phyloP scores from a whole-genome alignment of 2,329 filamentous ascomycete species.

The Mollisia scopiformis region DNA sequence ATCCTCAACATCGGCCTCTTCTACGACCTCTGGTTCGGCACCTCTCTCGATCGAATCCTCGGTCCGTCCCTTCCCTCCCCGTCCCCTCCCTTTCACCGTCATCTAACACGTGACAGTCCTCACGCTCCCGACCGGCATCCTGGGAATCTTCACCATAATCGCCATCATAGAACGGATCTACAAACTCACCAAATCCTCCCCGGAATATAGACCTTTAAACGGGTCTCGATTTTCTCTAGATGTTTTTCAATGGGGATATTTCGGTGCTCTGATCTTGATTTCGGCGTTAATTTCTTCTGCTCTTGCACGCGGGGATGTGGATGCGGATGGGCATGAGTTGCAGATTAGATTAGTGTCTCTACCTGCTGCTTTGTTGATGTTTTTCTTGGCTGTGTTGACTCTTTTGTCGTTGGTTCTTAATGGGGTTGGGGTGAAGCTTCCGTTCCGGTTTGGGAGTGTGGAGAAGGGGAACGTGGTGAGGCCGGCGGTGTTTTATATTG shows the following conservation, averaged over 20 bases:
- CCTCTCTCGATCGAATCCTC: slow-evolving; percentile 22
- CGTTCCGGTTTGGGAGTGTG: slow-evolving; percentile 27
- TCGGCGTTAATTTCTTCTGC: slow-evolving; percentile 24
- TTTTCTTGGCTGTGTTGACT: slow-evolving; percentile 25
- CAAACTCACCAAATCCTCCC: slow-evolving; percentile 21
- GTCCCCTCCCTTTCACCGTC: neutral
- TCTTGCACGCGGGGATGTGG: slow-evolving; percentile 23
- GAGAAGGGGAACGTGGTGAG: slow-evolving; percentile 18
- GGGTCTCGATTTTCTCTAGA: slow-evolving; percentile 21
- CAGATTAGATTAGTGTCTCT: slow-evolving; percentile 22
- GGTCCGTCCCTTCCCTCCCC: slow-evolving; percentile 12
- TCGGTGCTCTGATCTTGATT: slow-evolving; percentile 24
- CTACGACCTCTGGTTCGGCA: slow-evolving; percentile 30
- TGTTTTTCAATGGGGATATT: slow-evolving; percentile 31
- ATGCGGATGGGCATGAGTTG: slow-evolving; percentile 22
- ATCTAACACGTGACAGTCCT: slow-evolving; percentile 19
- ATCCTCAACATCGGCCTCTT: slow-evolving; percentile 28
- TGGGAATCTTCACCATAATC: slow-evolving; percentile 27
- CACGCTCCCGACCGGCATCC: slow-evolving; percentile 27
- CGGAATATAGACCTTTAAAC: slow-evolving; percentile 20
- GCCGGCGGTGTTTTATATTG: slow-evolving; percentile 65
- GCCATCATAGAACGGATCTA: slow-evolving; percentile 23
- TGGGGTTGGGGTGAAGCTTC: slow-evolving; percentile 13
- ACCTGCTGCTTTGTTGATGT: slow-evolving; percentile 25
- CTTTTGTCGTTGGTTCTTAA: slow-evolving; percentile 23